phyloP scores from a whole-genome alignment of 2,329 filamentous ascomycete genomes.

The Trichoderma endophyticum region DNA sequence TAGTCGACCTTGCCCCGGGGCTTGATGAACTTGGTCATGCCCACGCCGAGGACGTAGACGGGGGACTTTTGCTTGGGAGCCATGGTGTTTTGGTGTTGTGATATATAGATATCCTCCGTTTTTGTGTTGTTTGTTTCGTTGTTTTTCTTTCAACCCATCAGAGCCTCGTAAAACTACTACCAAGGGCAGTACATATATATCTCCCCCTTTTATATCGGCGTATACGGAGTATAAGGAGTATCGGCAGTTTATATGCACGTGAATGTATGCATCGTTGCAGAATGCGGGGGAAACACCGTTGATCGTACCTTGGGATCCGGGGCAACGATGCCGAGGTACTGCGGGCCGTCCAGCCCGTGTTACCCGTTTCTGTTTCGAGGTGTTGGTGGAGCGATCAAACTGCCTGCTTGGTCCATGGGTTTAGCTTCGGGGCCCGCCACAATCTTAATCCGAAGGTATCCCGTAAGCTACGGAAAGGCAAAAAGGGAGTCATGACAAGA shows the following conservation, averaged over 20 bases:
- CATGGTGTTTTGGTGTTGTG: constrained; percentile 35
- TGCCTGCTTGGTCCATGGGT: not conserved
- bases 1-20: constrained; percentile 92
- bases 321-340: constrained; percentile 6
- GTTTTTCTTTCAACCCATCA: not conserved
- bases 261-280: not conserved
- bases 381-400: not conserved
- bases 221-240: not conserved
- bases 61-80: constrained; percentile 49
- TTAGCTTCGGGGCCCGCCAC: not conserved
- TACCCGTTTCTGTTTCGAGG: not conserved
- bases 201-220: not conserved
- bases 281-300: constrained; percentile 6
- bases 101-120: not conserved
- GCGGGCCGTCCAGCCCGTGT: constrained; percentile 1
- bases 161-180: not conserved
- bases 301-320: not conserved
- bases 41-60: constrained; percentile 90
- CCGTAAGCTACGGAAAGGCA: not conserved
- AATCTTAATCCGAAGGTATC: not conserved
- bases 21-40: constrained; percentile 99
- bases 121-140: not conserved
- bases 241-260: not conserved
- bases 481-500: not conserved
- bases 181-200: not conserved